Base-by-base conservation (phyloP, 2,329 filamentous ascomycete species). In the Phyllosticta citrichinensis region DNA sequence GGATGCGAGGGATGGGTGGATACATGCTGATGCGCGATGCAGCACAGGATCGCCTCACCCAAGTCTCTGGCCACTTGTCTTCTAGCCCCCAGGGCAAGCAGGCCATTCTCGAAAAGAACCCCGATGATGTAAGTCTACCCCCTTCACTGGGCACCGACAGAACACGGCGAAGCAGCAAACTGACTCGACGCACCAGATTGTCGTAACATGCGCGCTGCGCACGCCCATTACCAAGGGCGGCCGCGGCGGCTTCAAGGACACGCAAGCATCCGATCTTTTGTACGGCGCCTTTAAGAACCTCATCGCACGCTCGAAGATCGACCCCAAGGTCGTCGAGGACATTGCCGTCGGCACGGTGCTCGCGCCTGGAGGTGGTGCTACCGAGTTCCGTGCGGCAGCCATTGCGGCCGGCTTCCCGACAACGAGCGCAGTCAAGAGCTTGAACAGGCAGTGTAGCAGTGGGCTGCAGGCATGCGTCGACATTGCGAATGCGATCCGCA, bases 181-280 rank as follows among this genome's bases (percentile, higher is more conserved):
- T 47, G 40, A 47, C 40, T 47, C 40, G 40, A n/a, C 40, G 40
- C 40, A n/a, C 40, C 14, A 47, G 71, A 85, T 97, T 66, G 94
- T 99, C 70, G 86, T 99, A 64, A 97, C 94, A 64, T 90, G 89
- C 67, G 90, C 89, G 67, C 89, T 97, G 70, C 91, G 94, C 69
- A 96, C 91, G 17, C 85, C 94, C 69, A 86, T 97, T 76, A 96
- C 91, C 66, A 95, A 91, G 76, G 93, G 91, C 67, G 91, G 92
- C 70, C 92, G 91, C 77, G 94, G 94, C 67, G 88, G 86, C 56
- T 94, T 99, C 82, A 97, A 97, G 80, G 94, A 97, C 77, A 97
- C 94, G 9, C 81, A 85, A 60, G 89, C 89, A 6, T 84, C 91
- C 51, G 93, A 97, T 75, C 81, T 97, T 64, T 86, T 97, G 69